Evolutionary conservation across 2,329 filamentous ascomycete species (phyloP).

Genomic region (Lecanoromycetidae sp.): DNA sequence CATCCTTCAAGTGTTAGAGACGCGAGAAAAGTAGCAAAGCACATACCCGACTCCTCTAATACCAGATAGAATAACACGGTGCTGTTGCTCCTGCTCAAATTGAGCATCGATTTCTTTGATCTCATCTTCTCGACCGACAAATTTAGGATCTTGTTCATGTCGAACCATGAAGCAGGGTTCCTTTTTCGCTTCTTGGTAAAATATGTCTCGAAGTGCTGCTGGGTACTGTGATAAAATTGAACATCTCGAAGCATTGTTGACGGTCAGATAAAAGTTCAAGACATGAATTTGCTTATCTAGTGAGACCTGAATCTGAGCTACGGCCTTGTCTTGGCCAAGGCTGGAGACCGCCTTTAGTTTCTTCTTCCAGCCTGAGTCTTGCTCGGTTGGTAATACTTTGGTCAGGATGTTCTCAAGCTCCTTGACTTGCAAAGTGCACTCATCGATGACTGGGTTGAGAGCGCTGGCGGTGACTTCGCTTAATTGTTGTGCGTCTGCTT

Average conservation of each 20-base stretch:
- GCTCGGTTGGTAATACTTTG: slow-evolving; percentile 9
- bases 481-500: neutral
- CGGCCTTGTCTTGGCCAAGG: neutral
- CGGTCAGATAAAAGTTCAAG: neutral
- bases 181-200: neutral
- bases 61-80: slow-evolving; percentile 12
- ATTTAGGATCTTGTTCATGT: slow-evolving; percentile 10
- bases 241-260: neutral
- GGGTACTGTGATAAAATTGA: neutral
- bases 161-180: slow-evolving; percentile 2
- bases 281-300: neutral
- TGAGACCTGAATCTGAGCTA: neutral
- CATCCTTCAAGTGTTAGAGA: neutral
- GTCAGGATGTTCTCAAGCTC: slow-evolving; percentile 13
- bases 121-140: slow-evolving; percentile 14
- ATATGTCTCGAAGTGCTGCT: no score
- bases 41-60: slow-evolving; percentile 16
- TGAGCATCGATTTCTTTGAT: slow-evolving; percentile 10
- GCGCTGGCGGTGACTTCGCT: neutral
- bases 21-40: neutral
- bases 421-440: slow-evolving; percentile 2
- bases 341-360: neutral
- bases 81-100: slow-evolving; percentile 1
- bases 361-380: slow-evolving; percentile 4
- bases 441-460: neutral